Evolutionary conservation across 495 filamentous ascomycete genomes (phyloP).

Genomic region (Pseudevernia furfuracea): DNA sequence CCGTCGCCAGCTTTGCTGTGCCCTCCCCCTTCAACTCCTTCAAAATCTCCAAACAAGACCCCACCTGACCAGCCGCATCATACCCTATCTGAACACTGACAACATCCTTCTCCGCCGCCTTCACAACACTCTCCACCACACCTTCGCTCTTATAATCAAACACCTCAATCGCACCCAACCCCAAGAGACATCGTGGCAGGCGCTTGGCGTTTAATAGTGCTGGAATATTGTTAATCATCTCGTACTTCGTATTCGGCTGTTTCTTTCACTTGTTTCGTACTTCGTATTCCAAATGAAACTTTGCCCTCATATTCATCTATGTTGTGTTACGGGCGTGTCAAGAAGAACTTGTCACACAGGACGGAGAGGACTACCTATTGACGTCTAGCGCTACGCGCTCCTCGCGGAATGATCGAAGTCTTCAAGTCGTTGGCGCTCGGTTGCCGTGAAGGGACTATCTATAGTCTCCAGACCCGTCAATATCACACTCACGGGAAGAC

Average conservation of each 20-base stretch:
- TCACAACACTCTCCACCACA: conserved; percentile 39
- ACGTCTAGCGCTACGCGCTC: no score
- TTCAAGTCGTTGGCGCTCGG: background rate
- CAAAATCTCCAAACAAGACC: conserved; percentile 33
- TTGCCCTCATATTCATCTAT: no score
- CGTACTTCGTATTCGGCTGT: no score
- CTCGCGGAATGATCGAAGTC: background rate
- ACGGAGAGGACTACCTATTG: no score
- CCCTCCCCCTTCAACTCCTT: conserved; percentile 32
- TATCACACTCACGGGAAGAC: background rate
- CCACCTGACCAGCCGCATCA: conserved; percentile 35
- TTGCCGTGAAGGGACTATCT: background rate
- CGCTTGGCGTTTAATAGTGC: no score
- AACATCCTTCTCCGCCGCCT: conserved; percentile 36
- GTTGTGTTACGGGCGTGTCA: no score
- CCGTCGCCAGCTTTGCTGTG: conserved; percentile 37
- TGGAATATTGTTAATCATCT: no score
- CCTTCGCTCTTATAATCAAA: conserved; percentile 43
- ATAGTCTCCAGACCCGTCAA: background rate
- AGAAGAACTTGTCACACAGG: no score
- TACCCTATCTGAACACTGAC: conserved; percentile 37
- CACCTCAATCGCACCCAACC: conserved; percentile 41
- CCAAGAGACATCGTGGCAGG: no score
- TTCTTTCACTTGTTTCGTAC: no score
- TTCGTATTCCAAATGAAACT: no score